A percentile compares a stretch with the other conserved stretches of the same genome.
These are phyloP conservation scores for Fusarium sp. DNA, from an alignment of 2,329 filamentous ascomycete genomes.

Conservation along the genomic window DNA sequence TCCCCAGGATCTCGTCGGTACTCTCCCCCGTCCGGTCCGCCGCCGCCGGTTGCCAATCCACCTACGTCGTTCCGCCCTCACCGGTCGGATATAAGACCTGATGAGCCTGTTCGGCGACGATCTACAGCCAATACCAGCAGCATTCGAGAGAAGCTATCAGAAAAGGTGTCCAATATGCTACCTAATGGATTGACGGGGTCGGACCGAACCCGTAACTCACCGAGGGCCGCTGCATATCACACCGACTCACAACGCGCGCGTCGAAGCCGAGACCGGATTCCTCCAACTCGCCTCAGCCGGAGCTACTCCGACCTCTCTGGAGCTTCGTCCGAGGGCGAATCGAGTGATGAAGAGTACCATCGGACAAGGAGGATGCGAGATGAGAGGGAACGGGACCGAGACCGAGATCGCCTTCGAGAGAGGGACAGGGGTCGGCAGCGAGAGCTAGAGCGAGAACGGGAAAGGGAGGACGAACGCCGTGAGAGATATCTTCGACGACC, in stretches of 20 bases:
- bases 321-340: slow-evolving; percentile 50
- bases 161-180: slow-evolving; percentile 59
- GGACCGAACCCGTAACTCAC: slow-evolving; percentile 54
- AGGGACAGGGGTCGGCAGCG: slow-evolving; percentile 53
- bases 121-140: slow-evolving; percentile 54
- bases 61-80: slow-evolving; percentile 48
- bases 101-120: slow-evolving; percentile 52
- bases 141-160: slow-evolving; percentile 59
- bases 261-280: slow-evolving; percentile 56
- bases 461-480: slow-evolving; percentile 52
- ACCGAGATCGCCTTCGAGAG: slow-evolving; percentile 43
- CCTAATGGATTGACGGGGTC: slow-evolving; percentile 49
- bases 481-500: slow-evolving; percentile 55
- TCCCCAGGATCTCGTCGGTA: slow-evolving; percentile 50
- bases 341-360: slow-evolving; percentile 49
- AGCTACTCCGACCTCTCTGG: slow-evolving; percentile 58
- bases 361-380: slow-evolving; percentile 41
- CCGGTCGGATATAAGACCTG: slow-evolving; percentile 50
- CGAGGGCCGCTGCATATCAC: slow-evolving; percentile 49
- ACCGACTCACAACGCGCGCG: slow-evolving; percentile 48
- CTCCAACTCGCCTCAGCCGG: slow-evolving; percentile 55
- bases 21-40: slow-evolving; percentile 45
- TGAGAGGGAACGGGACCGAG: slow-evolving; percentile 48
- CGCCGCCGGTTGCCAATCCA: slow-evolving; percentile 44
- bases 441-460: slow-evolving; percentile 56